These are phyloP conservation scores for Epithele typhae DNA, from an alignment of 768 basidiomycete genomes.

Conservation along the genomic window DNA sequence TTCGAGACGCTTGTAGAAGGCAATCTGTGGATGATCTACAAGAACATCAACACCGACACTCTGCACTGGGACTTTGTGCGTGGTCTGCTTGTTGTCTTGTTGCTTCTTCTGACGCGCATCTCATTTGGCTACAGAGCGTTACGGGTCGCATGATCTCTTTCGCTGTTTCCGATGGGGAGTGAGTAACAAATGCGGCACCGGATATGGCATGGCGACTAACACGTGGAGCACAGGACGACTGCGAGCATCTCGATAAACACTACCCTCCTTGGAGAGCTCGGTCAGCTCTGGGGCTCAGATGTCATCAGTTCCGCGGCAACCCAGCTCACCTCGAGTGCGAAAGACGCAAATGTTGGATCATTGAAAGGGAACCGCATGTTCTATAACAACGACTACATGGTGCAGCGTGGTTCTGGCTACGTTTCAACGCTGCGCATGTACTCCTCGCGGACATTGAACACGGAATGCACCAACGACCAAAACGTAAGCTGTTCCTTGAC, in stretches of 20 bases:
- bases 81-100: conserved; percentile 3
- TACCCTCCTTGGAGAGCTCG: conserved; percentile 45
- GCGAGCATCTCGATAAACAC: conserved; percentile 54
- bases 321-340: conserved; percentile 30
- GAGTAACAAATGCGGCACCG: neutral
- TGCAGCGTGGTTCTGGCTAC: conserved; percentile 57
- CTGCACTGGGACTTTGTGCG: conserved; percentile 73
- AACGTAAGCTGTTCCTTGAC: conserved; percentile 44
- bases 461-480: conserved; percentile 62
- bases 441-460: conserved; percentile 53
- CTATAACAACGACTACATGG: conserved; percentile 68
- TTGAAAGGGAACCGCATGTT: conserved; percentile 60
- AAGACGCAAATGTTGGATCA: conserved; percentile 50
- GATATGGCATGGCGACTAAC: neutral
- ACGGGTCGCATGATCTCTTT: conserved; percentile 66
- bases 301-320: too few species aligned
- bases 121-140: conserved; percentile 40
- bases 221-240: conserved; percentile 47
- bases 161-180: conserved; percentile 48
- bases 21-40: conserved; percentile 67
- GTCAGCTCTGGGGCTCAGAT: conserved; percentile 46
- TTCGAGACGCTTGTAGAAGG: conserved; percentile 56
- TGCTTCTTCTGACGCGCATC: neutral
- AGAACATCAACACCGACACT: conserved; percentile 49
- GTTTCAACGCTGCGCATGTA: conserved; percentile 61